Evolutionary conservation across 2,329 filamentous ascomycete genomes (phyloP).

Genomic region (Colletotrichum eleusines): DNA sequence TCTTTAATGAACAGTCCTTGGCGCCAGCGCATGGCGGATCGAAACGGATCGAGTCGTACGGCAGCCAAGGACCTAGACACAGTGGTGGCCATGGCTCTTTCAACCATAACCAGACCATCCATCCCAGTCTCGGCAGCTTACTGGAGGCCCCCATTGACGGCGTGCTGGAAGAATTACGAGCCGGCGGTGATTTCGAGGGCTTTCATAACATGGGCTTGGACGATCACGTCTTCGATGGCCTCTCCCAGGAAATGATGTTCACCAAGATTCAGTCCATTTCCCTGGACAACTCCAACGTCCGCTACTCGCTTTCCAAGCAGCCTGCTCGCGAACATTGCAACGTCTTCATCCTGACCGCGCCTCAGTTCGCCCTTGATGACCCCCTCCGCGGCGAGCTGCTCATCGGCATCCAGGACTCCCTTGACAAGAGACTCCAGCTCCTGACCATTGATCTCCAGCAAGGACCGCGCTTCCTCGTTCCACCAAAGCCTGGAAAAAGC

Average conservation of each 20-base stretch:
- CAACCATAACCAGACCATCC: constrained; percentile 60
- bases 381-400: constrained; percentile 67
- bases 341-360: constrained; percentile 76
- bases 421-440: constrained; percentile 76
- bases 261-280: constrained; percentile 77
- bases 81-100: constrained; percentile 64
- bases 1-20: constrained; percentile 77
- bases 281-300: constrained; percentile 70
- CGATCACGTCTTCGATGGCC: constrained; percentile 77
- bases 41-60: constrained; percentile 80
- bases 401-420: constrained; percentile 77
- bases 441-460: constrained; percentile 68
- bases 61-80: constrained; percentile 71
- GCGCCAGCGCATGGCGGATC: constrained; percentile 57
- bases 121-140: constrained; percentile 69
- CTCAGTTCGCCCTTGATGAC: constrained; percentile 66
- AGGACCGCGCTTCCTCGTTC: constrained; percentile 37
- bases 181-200: constrained; percentile 72
- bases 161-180: constrained; percentile 75
- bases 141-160: constrained; percentile 77
- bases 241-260: constrained; percentile 79
- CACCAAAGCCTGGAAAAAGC: constrained; percentile 44
- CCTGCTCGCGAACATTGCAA: constrained; percentile 67
- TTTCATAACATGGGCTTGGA: constrained; percentile 80
- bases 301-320: constrained; percentile 68